phyloP scores from a whole-genome alignment of 495 filamentous ascomycete genomes.

The Xylaria intraflava region DNA sequence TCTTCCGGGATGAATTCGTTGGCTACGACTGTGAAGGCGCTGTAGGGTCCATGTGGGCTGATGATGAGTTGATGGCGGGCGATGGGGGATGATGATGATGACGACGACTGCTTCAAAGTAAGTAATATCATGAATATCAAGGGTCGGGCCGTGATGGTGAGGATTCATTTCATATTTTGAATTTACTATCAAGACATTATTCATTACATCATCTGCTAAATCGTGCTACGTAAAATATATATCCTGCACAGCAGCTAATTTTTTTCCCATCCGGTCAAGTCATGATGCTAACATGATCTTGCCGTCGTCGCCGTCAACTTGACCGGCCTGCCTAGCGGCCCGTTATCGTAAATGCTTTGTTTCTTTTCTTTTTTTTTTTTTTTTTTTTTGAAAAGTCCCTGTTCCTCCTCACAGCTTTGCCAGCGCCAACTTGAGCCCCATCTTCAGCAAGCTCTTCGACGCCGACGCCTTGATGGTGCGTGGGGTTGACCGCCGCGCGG shows the following conservation, averaged over 20 bases:
- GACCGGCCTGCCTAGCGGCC: background rate
- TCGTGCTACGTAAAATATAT: background rate
- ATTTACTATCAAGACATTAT: conserved; percentile 9
- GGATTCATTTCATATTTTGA: background rate
- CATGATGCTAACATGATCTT: background rate
- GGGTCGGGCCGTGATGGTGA: background rate
- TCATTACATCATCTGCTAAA: conserved; percentile 11
- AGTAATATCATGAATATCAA: too few species aligned
- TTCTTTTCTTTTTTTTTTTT: conserved; percentile 2
- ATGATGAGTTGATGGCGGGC: too few species aligned
- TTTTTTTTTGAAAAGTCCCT: background rate
- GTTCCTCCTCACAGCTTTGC: conserved; percentile 9
- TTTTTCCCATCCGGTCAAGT: background rate
- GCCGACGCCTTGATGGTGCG: conserved; percentile 16
- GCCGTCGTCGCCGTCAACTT: background rate
- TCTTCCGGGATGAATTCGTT: background rate
- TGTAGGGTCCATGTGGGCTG: too few species aligned
- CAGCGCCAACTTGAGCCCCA: conserved; percentile 23
- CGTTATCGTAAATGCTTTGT: too few species aligned
- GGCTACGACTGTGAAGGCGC: too few species aligned
- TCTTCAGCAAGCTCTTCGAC: conserved; percentile 19
- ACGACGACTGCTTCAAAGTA: too few species aligned
- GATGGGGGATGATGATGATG: too few species aligned
- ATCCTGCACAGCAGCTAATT: background rate
- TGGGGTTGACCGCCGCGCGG: conserved; percentile 1